phyloP scores from a whole-genome alignment of 495 filamentous ascomycete species.

The Evernia prunastri region DNA sequence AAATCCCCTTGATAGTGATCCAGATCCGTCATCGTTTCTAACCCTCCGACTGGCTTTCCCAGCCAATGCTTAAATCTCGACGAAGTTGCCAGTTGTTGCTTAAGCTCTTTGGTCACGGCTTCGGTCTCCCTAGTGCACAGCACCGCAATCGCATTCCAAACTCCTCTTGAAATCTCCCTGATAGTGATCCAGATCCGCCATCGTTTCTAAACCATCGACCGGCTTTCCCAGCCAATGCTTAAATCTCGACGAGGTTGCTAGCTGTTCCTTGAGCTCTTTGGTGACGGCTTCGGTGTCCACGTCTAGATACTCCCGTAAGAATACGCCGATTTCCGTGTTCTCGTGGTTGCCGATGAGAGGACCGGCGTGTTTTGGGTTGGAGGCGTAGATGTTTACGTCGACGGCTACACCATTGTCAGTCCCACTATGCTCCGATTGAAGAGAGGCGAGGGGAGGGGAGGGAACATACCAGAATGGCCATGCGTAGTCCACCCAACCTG shows the following conservation, averaged over 20 bases:
- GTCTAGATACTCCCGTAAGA: slow-evolving; percentile 70
- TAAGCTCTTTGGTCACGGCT: slow-evolving; percentile 64
- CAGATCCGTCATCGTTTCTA: slow-evolving; percentile 34
- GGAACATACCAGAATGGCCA: slow-evolving; percentile 55
- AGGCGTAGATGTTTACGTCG: slow-evolving; percentile 88
- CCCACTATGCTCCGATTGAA: background rate
- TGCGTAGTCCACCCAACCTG: slow-evolving; percentile 91
- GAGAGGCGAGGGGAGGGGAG: background rate
- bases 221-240: slow-evolving; percentile 43
- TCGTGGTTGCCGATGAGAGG: slow-evolving; percentile 77
- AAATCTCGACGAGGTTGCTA: slow-evolving; percentile 25
- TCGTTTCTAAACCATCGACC: slow-evolving; percentile 33
- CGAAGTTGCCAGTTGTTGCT: slow-evolving; percentile 41
- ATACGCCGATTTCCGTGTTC: slow-evolving; percentile 86
- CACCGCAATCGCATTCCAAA: slow-evolving; percentile 38
- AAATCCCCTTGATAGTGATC: slow-evolving; percentile 48
- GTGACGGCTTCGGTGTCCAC: slow-evolving; percentile 74
- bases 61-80: slow-evolving; percentile 37
- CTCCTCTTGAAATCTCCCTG: slow-evolving; percentile 42
- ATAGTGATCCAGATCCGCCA: slow-evolving; percentile 42
- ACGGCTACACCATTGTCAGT: slow-evolving; percentile 35
- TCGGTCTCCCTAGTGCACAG: slow-evolving; percentile 52
- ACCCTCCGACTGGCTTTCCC: slow-evolving; percentile 37
- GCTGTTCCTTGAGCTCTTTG: slow-evolving; percentile 58
- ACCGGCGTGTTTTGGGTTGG: slow-evolving; percentile 40